Evolutionary conservation across 2,329 filamentous ascomycete species (phyloP).

Genomic region (Anisogramma anomala): DNA sequence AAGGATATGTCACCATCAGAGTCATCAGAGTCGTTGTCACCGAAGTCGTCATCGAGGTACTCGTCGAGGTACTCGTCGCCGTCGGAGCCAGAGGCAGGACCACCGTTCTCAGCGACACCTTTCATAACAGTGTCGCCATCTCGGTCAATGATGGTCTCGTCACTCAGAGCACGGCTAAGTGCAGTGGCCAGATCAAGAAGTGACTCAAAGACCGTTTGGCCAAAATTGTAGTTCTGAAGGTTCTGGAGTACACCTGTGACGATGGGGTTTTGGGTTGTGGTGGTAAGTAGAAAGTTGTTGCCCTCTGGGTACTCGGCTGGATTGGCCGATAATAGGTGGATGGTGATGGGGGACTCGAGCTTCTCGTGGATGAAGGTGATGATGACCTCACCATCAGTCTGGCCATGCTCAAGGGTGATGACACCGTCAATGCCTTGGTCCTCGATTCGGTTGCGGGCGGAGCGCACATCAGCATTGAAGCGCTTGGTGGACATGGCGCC

Average conservation of each 20-base stretch:
- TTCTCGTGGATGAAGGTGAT: conserved; percentile 38
- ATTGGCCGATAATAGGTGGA: conserved; percentile 28
- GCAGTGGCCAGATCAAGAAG: conserved; percentile 31
- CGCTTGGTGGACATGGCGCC: conserved; percentile 50
- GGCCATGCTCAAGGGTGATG: conserved; percentile 43
- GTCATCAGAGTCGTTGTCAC: too few relatives aligned
- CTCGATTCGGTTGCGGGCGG: conserved; percentile 31
- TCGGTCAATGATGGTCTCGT: neutral
- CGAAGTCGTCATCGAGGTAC: conserved; percentile 13
- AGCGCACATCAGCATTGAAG: conserved; percentile 47
- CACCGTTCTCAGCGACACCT: conserved; percentile 14
- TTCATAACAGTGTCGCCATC: conserved; percentile 17
- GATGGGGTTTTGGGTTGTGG: conserved; percentile 24
- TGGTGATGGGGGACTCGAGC: conserved; percentile 21
- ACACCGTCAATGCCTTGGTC: conserved; percentile 28
- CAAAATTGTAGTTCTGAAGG: conserved; percentile 33
- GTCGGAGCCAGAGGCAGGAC: conserved; percentile 14
- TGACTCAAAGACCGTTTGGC: conserved; percentile 34
- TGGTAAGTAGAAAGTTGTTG: conserved; percentile 32
- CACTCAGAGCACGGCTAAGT: neutral
- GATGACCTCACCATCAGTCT: conserved; percentile 60
- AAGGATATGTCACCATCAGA: conserved; percentile 26
- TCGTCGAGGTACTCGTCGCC: conserved; percentile 17
- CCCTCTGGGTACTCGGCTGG: conserved; percentile 27
- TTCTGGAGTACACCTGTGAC: conserved; percentile 29